Percentiles rank a stretch among this genome's conserved stretches.
Conservation (phyloP, 2,329 filamentous ascomycete species). For the Trichoderma lentiforme region DNA sequence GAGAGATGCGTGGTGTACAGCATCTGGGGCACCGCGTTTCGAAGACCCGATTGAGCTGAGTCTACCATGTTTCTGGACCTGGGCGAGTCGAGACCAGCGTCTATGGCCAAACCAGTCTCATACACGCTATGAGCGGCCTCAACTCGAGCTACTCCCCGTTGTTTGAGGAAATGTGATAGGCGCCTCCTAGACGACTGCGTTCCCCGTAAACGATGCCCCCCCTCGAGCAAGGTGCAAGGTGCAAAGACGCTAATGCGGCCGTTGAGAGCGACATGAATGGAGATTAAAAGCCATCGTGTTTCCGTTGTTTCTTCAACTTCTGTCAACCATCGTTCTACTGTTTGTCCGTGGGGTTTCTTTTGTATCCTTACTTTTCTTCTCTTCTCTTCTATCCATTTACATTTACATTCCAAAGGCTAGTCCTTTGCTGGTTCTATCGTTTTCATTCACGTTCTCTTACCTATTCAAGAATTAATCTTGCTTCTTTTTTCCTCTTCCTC, state of each 20-base stretch:
- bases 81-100: neutral
- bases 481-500: slow-evolving; percentile 26
- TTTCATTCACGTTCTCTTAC: slow-evolving; percentile 20
- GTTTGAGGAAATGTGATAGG: slow-evolving; percentile 13
- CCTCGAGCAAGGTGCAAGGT: slow-evolving; percentile 6
- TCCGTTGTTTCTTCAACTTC: slow-evolving; percentile 21
- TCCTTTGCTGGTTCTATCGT: slow-evolving; percentile 33
- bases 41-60: slow-evolving; percentile 9
- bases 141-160: slow-evolving; percentile 4
- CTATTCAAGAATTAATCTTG: slow-evolving; percentile 9
- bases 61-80: neutral
- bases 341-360: slow-evolving; percentile 29
- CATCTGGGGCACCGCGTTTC: slow-evolving; percentile 7
- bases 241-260: neutral
- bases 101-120: slow-evolving; percentile 22
- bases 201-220: slow-evolving; percentile 9
- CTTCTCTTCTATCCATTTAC: slow-evolving; percentile 27
- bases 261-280: neutral
- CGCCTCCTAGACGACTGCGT: slow-evolving; percentile 11
- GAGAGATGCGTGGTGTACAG: neutral
- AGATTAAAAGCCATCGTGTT: slow-evolving; percentile 27
- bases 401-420: slow-evolving; percentile 27
- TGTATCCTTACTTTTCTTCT: slow-evolving; percentile 26
- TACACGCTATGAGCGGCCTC: slow-evolving; percentile 8
- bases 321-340: slow-evolving; percentile 26